Evolutionary conservation across 2,329 filamentous ascomycete species (phyloP), one percentile per base, ranked within the genome.

Genomic region (Talaromyces atroroseus): DNA sequence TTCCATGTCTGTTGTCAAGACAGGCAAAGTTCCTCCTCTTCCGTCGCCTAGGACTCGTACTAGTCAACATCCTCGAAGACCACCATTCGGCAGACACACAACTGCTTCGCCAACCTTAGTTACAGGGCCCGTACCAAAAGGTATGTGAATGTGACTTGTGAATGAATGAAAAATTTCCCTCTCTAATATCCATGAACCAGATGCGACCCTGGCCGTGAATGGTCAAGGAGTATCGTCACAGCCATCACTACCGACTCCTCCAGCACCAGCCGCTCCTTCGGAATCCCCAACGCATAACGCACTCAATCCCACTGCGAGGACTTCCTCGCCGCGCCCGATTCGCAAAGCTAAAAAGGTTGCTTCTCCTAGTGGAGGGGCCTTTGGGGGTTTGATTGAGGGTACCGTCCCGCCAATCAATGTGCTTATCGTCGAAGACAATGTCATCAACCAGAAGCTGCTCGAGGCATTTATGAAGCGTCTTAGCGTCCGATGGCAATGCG

Each of bases 381-480:
- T 59, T 24, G 78, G 85, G 3, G 85, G 83, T 29, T 80, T 89
- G 65, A 81, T 95, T 26, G 90, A 92, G 63, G 87, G 86, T 54
- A 86, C 86, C 1, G 90, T 97, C 0, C 94, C 94, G 7, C 92
- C 94, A 1, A 97, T 99, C 75, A 97, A 95, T 64, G 92, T 97
- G 7, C 80, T 99, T 45, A 96, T 99, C 59, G 94, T 99, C 14
- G 94, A 99, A 76, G 94, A 99, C 76, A 99, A 99, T 72, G 91
- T 94, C 61, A 97, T 99, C 80, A 99, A 97, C 68, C 78, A 97
- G 63, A 89, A 90, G 66, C 84, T 99, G 10, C 78, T 99, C 36
- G 92, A 96, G 68, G 91, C 92, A 1, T 95, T 99, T 67, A 92
- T 97, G 80, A 96, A 96, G 75, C 82, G 91, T 49, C 80, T 99